Evolutionary conservation across 2,329 filamentous ascomycete species (phyloP).

Genomic region (Podosphaera aphanis): DNA sequence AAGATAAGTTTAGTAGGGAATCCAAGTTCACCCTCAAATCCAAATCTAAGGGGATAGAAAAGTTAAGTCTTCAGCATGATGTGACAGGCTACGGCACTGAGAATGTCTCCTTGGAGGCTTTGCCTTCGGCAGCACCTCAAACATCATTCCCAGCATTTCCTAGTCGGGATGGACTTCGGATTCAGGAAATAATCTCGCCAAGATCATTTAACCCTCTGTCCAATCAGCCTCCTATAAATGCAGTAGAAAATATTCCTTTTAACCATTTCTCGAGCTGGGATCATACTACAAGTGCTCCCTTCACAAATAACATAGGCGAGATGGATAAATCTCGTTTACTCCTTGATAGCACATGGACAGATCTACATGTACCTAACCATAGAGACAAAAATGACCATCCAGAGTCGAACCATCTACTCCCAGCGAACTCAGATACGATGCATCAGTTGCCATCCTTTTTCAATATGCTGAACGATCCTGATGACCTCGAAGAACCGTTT

Average conservation of each 20-base stretch:
- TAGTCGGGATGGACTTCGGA: slow-evolving; percentile 11
- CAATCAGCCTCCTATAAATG: slow-evolving; percentile 8
- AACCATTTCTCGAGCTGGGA: slow-evolving; percentile 22
- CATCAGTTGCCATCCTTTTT: slow-evolving; percentile 8
- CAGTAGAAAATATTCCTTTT: slow-evolving; percentile 17
- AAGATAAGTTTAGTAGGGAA: slow-evolving; percentile 4
- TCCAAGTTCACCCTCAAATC: neutral
- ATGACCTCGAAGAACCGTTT: slow-evolving; percentile 5
- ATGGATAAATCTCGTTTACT: slow-evolving; percentile 39
- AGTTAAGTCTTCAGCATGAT: neutral
- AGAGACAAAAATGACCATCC: slow-evolving; percentile 12
- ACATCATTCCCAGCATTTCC: slow-evolving; percentile 2
- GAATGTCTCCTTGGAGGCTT: neutral
- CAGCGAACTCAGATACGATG: slow-evolving; percentile 7
- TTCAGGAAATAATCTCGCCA: slow-evolving; percentile 13
- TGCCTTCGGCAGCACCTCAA: neutral
- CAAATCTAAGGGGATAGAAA: neutral
- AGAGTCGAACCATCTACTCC: slow-evolving; percentile 12
- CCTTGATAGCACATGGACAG: slow-evolving; percentile 3
- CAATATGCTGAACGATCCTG: slow-evolving; percentile 9
- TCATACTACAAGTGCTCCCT: slow-evolving; percentile 19
- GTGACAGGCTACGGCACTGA: neutral
- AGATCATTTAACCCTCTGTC: slow-evolving; percentile 7
- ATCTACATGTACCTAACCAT: slow-evolving; percentile 4
- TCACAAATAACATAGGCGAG: slow-evolving; percentile 24